A percentile compares a stretch with the other conserved stretches of the same genome.
Conservation (phyloP, 805 yeast species). For the Myxozyma udenii region DNA sequence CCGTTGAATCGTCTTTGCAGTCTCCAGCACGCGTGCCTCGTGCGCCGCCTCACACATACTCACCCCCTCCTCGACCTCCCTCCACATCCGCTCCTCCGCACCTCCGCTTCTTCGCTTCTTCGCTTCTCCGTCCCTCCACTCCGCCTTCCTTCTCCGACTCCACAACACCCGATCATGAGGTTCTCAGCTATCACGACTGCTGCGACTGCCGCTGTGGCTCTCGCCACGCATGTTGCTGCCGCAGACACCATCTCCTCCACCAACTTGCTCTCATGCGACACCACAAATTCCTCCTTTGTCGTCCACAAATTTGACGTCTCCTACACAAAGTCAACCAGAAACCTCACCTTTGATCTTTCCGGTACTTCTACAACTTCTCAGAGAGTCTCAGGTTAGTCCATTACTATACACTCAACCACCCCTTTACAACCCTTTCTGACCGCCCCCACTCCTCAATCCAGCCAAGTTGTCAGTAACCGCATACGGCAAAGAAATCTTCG, state of each 20-base stretch:
- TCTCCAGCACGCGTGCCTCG: too few relatives aligned
- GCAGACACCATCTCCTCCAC: slow-evolving; percentile 19
- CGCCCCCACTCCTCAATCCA: background rate
- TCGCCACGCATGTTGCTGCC: background rate
- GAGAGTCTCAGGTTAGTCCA: slow-evolving; percentile 22
- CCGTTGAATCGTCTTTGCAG: too few relatives aligned
- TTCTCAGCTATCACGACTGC: background rate
- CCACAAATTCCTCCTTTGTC: slow-evolving; percentile 12
- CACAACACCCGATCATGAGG: background rate
- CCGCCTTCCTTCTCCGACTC: background rate
- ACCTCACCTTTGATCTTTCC: slow-evolving; percentile 24
- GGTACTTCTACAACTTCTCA: slow-evolving; percentile 19
- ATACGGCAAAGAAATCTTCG: slow-evolving; percentile 34
- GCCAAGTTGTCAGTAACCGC: slow-evolving; percentile 31
- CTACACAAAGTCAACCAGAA: slow-evolving; percentile 16
- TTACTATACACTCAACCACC: too few relatives aligned
- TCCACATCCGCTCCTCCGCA: background rate
- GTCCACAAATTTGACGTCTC: slow-evolving; percentile 15
- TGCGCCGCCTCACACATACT: too few relatives aligned
- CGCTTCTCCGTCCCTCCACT: background rate
- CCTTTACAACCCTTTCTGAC: background rate
- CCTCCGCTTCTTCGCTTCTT: background rate
- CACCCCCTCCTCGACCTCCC: background rate
- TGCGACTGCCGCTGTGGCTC: background rate
- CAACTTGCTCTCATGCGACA: slow-evolving; percentile 19